Conservation (phyloP, 75 land plant species). For the Cupressus sempervirens region DNA sequence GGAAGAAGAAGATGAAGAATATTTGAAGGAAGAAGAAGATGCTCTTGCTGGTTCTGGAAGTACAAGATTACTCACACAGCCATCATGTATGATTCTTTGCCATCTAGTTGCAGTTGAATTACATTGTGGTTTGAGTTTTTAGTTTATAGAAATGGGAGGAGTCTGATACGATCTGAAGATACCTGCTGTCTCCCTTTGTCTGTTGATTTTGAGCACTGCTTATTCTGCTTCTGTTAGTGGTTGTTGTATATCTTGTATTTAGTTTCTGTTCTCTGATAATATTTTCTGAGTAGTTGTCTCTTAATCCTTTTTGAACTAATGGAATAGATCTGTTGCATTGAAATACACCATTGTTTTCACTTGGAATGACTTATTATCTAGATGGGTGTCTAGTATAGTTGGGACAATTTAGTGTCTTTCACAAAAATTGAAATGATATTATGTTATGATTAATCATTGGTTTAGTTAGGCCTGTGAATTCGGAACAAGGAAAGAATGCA, state of each 20-base stretch:
- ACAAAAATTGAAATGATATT: too few species aligned
- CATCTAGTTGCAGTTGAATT: background rate
- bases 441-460: too few species aligned
- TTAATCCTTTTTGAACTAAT: too few species aligned
- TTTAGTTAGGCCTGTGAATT: too few species aligned
- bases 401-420: too few species aligned
- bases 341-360: background rate
- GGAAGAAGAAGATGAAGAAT: conserved; percentile 97
- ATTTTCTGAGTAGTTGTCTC: too few species aligned
- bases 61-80: conserved; percentile 78
- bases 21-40: conserved; percentile 84
- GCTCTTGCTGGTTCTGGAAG: conserved; percentile 50
- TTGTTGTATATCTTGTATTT: background rate
- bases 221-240: background rate
- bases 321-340: too few species aligned
- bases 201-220: background rate
- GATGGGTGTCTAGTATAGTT: too few species aligned
- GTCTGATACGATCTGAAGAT: background rate
- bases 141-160: background rate
- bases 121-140: background rate
- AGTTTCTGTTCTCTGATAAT: background rate
- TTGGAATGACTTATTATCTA: background rate
- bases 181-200: too few species aligned
- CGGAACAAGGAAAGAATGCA: too few species aligned
- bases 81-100: conserved; percentile 60